Conservation (phyloP, 2,329 filamentous ascomycete species). For the Lachnellula subtilissima region DNA sequence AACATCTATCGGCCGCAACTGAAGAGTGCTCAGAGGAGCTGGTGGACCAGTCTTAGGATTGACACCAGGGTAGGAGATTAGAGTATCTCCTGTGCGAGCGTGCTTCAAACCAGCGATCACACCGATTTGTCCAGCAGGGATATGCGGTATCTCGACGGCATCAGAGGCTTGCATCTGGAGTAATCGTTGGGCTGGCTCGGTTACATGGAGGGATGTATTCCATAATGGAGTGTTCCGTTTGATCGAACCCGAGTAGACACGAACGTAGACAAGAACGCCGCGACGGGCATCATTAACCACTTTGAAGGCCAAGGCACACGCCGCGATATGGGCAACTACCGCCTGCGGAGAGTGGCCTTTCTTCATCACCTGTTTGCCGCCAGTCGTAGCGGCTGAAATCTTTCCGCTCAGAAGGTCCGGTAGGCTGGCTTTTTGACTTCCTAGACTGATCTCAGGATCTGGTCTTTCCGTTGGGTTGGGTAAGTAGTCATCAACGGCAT, state of each 20-base stretch:
- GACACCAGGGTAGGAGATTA: slow-evolving; percentile 67
- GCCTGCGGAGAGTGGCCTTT: slow-evolving; percentile 36
- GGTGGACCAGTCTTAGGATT: slow-evolving; percentile 60
- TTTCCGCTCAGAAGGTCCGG: slow-evolving; percentile 43
- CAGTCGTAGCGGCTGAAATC: slow-evolving; percentile 34
- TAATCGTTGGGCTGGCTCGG: slow-evolving; percentile 74
- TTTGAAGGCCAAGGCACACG: slow-evolving; percentile 78
- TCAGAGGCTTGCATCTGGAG: slow-evolving; percentile 88
- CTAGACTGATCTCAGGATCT: slow-evolving; percentile 71
- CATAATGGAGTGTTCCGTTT: slow-evolving; percentile 70
- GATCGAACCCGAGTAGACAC: slow-evolving; percentile 82
- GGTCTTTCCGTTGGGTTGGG: slow-evolving; percentile 78
- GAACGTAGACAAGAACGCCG: slow-evolving; percentile 84
- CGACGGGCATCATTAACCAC: slow-evolving; percentile 83
- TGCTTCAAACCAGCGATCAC: slow-evolving; percentile 86
- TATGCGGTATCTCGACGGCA: slow-evolving; percentile 74
- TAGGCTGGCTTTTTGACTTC: slow-evolving; percentile 50
- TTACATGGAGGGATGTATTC: slow-evolving; percentile 79
- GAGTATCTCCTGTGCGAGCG: slow-evolving; percentile 88
- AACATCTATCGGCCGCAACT: slow-evolving; percentile 81
- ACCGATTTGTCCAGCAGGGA: slow-evolving; percentile 85
- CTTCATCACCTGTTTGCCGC: slow-evolving; percentile 31
- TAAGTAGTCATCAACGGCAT: slow-evolving; percentile 81
- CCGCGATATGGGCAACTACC: slow-evolving; percentile 49
- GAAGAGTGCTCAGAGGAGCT: slow-evolving; percentile 65